These are phyloP conservation scores for Colletotrichum neosansevieriae DNA, from an alignment of 2,329 filamentous ascomycete species.

Conservation along the genomic window DNA sequence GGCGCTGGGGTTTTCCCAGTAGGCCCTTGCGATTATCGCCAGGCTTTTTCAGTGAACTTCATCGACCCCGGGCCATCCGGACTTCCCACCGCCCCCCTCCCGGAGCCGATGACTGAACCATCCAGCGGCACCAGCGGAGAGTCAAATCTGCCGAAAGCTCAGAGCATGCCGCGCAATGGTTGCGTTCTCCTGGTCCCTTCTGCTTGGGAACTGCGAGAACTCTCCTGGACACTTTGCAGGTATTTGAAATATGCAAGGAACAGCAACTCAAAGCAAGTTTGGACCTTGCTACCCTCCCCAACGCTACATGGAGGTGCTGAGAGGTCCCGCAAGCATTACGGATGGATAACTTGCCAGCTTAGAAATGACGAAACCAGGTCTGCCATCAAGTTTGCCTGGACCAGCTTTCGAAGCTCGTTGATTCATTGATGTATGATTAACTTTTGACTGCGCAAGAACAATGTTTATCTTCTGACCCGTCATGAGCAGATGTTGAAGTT, in stretches of 20 bases:
- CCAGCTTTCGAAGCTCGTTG: too few species aligned
- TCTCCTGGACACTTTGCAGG: background rate
- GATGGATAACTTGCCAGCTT: too few species aligned
- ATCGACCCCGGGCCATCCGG: background rate
- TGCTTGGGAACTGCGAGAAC: background rate
- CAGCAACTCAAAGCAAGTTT: background rate
- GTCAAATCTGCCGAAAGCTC: background rate
- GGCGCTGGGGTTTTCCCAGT: background rate
- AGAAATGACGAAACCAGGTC: too few species aligned
- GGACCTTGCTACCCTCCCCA: too few species aligned
- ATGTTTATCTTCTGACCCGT: too few species aligned
- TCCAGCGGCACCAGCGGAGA: background rate
- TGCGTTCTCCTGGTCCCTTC: too few species aligned
- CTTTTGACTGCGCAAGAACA: too few species aligned
- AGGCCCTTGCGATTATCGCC: background rate
- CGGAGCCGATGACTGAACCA: background rate
- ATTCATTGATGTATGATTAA: too few species aligned
- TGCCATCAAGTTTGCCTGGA: too few species aligned
- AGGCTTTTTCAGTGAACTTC: too few species aligned
- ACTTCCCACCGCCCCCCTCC: background rate
- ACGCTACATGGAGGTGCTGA: too few species aligned
- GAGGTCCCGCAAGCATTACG: background rate
- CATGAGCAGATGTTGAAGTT: too few species aligned
- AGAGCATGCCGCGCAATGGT: background rate
- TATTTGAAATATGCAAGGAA: background rate